phyloP scores from a whole-genome alignment of 2,329 filamentous ascomycete species.

The Rutstroemia sp. region DNA sequence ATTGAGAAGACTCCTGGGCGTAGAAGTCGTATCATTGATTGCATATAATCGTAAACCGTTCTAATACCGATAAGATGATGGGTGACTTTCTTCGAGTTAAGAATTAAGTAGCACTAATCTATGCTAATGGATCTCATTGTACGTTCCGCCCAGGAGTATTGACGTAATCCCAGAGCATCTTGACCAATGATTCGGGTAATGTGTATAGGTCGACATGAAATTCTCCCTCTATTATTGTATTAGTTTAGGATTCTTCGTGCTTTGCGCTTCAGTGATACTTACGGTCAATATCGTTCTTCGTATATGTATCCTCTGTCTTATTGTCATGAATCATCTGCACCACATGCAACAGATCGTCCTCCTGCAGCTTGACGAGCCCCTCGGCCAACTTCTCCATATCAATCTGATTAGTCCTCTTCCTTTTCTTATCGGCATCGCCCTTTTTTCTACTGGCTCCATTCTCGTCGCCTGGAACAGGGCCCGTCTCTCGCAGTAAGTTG shows the following conservation, averaged over 20 bases:
- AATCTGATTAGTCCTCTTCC: constrained; percentile 54
- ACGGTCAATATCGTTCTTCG: constrained; percentile 96
- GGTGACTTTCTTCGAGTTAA: not conserved
- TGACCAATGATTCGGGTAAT: constrained; percentile 81
- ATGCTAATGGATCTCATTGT: not conserved
- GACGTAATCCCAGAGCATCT: constrained; percentile 91
- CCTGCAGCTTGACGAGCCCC: constrained; percentile 76
- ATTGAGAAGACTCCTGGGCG: not conserved
- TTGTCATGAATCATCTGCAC: constrained; percentile 98
- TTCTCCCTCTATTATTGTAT: constrained; percentile 63
- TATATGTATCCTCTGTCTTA: constrained; percentile 89
- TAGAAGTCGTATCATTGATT: not conserved
- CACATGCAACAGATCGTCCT: constrained; percentile 89
- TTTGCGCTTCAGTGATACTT: constrained; percentile 30
- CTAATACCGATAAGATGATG: not conserved
- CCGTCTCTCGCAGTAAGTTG: constrained; percentile 71
- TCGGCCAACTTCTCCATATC: constrained; percentile 98
- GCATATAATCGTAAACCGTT: not conserved
- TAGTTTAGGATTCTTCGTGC: not conserved
- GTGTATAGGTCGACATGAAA: constrained; percentile 98
- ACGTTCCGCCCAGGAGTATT: not conserved
- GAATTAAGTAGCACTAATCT: not conserved
- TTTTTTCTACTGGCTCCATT: constrained; percentile 51
- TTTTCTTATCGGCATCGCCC: constrained; percentile 64
- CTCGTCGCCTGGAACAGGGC: constrained; percentile 72